Base-by-base conservation (phyloP, 169 alveolate genomes). In the Theileria orientalis region DNA sequence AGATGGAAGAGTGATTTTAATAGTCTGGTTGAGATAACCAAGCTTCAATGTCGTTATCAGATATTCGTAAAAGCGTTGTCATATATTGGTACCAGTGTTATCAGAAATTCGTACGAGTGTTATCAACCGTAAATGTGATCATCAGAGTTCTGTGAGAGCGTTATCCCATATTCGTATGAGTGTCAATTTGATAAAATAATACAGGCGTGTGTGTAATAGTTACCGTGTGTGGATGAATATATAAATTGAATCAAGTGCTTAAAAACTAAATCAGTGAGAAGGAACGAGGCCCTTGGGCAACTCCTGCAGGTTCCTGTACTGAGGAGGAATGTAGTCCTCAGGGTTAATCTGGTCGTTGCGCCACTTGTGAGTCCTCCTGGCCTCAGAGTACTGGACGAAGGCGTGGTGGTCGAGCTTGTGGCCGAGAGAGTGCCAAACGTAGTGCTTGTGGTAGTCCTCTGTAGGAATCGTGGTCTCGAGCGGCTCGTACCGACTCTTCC, bases 381-480 rank as follows among this genome's bases (percentile, higher is more conserved):
- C 95, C 83, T 92, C 96, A 57, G 87, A 76, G 73, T 92, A 92
- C 59, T 92, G 96, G 40, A 83, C 83, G 64, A 83, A 92, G 62
- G 96, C 94, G 60, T 92, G 96, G 85, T 90, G 95, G 61, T 90
- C 95, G 29, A 92, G 68, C 54, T 86, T 84, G 52, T 83, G 93
- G 35, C 96, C 96, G 54, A 79, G 85, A 59, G 85, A 83, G 69
- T 92, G 94, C 96, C 96, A 92, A 6, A 68, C 76, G 68, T 69
- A 75, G 83, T 88, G 91, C 46, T 88, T 88, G 66, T 75, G 74
- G 88, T 84, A 89, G 29, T 84, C 94, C 13, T 89, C 94, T 25
- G 72, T 75, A 25, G 87, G 91, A 41, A 89, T 89, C 16, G 83
- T 69, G 49, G 86, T 76, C 82, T 89, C 94, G 46, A 83, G 33